Percentiles rank a stretch among this genome's conserved stretches.
Evolutionary conservation across 2,329 filamentous ascomycete genomes (phyloP).

Genomic region (Clarireedia paspali): DNA sequence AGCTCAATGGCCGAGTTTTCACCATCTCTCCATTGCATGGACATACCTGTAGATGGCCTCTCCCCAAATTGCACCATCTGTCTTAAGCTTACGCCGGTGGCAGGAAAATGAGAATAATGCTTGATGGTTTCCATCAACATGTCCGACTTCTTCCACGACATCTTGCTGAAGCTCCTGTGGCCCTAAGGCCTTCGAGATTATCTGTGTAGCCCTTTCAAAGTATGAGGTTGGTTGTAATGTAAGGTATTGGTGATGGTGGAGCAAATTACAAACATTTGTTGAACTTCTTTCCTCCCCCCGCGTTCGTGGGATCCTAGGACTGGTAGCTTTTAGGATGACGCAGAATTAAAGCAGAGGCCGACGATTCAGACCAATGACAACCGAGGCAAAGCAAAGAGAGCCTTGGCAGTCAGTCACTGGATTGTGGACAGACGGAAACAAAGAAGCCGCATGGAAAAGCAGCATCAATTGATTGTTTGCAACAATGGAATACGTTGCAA

Average conservation of each 20-base stretch:
- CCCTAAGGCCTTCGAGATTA: slow-evolving; percentile 23
- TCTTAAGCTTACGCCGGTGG: slow-evolving; percentile 88
- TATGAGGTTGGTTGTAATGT: background rate
- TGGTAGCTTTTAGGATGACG: slow-evolving; percentile 5
- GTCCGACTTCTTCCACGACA: slow-evolving; percentile 92
- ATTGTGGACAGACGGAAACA: background rate
- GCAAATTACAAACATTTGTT: background rate
- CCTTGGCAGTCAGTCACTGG: background rate
- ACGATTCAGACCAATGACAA: background rate
- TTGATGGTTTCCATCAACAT: slow-evolving; percentile 94
- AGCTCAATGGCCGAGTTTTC: background rate
- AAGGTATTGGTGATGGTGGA: background rate
- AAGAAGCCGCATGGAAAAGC: background rate
- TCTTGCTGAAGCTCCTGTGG: slow-evolving; percentile 37
- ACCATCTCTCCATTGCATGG: background rate
- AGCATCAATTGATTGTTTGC: slow-evolving; percentile 2
- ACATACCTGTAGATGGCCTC: slow-evolving; percentile 77
- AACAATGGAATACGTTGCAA: background rate
- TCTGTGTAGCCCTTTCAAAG: slow-evolving; percentile 17
- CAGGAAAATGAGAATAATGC: slow-evolving; percentile 94
- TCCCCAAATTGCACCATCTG: slow-evolving; percentile 99
- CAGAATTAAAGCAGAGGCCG: background rate
- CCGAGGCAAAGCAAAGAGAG: slow-evolving; percentile 4
- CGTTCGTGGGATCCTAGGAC: slow-evolving; percentile 3
- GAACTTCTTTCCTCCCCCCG: slow-evolving; percentile 8